Percentiles rank a stretch among this genome's conserved stretches.
Evolutionary conservation across 805 yeast genomes (phyloP).

Genomic region (Kuraishia borneana): DNA sequence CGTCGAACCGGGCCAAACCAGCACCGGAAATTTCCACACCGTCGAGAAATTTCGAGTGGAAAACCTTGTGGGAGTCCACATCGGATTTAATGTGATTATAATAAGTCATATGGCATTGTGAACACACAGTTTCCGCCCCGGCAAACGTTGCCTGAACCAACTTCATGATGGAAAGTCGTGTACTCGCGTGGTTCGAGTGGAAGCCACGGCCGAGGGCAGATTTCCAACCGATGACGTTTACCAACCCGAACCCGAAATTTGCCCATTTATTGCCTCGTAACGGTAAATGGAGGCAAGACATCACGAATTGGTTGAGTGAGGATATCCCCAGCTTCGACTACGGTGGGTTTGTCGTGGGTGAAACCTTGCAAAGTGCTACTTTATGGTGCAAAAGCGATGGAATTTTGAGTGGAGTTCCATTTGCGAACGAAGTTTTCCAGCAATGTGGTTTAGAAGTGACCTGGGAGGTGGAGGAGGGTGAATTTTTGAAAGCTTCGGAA

Average conservation of each 20-base stretch:
- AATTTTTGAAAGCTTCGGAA: conserved; percentile 30
- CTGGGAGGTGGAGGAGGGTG: conserved; percentile 73
- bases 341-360: conserved; percentile 94
- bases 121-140: conserved; percentile 22
- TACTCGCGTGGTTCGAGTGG: neutral
- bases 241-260: conserved; percentile 20
- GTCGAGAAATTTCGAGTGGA: conserved; percentile 35
- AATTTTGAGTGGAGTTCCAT: conserved; percentile 76
- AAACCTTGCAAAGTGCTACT: conserved; percentile 56
- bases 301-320: conserved; percentile 68
- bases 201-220: neutral
- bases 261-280: conserved; percentile 58
- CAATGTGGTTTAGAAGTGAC: conserved; percentile 64
- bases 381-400: conserved; percentile 77
- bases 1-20: conserved; percentile 19
- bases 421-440: conserved; percentile 71
- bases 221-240: conserved; percentile 9
- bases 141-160: neutral
- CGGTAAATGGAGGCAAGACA: conserved; percentile 74
- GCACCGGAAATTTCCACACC: conserved; percentile 37
- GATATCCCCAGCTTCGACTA: conserved; percentile 92
- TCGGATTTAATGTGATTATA: conserved; percentile 28
- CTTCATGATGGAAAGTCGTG: neutral
- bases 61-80: conserved; percentile 33
- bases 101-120: conserved; percentile 44